Evolutionary conservation across 345 rosid species (phyloP), one percentile per base, ranked within the genome.

Genomic region (Eucalyptus pauciflora): DNA sequence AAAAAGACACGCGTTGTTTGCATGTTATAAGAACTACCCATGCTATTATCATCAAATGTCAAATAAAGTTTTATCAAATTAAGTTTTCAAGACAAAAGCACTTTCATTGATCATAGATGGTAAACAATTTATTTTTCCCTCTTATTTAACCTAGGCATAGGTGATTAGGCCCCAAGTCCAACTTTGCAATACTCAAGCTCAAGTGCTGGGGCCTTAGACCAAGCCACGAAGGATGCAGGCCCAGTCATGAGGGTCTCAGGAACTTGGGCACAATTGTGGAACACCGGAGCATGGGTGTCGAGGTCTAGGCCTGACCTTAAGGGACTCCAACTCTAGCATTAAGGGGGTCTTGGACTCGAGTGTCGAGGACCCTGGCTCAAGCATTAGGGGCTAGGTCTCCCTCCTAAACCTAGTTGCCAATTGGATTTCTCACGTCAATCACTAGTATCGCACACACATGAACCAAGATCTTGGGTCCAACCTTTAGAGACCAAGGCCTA

Each of bases 281-380:
- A 56, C 62, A 56, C 29, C 0, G 0, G 0, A 56, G 62, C 29
- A 56, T 9, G 13, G 6, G 29, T 13, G 0, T 25, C 1, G 0
- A 10, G 29, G 13, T 24, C 0, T 56, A 9, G 29, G 13, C 3
- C 0, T 22, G 3, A 22, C 13, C 29, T 56, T 25, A 56, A 56
- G 62, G 62, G 62, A 25, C 6, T 56, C 62, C 12, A 56, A 25
- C 29, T 56, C 62, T 9, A 56, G 29, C 62, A 24, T 56, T 22
- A 56, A 56, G 13, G 29, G 13, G 13, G 29, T 4, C 62, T 56
- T 22, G 62, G 13, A 56, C 62, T 56, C 29, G 0, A 56, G 62
- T 24, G 62, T 25, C 13, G 0, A 56, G 13, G 6, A 56, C 29
- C 62, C 62, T 4, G 0, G 1, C 62, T 1, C 1, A 10, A 1